Evolutionary conservation across 208 protist genomes (phyloP).

Genomic region (Vickermania spadyakhi): DNA sequence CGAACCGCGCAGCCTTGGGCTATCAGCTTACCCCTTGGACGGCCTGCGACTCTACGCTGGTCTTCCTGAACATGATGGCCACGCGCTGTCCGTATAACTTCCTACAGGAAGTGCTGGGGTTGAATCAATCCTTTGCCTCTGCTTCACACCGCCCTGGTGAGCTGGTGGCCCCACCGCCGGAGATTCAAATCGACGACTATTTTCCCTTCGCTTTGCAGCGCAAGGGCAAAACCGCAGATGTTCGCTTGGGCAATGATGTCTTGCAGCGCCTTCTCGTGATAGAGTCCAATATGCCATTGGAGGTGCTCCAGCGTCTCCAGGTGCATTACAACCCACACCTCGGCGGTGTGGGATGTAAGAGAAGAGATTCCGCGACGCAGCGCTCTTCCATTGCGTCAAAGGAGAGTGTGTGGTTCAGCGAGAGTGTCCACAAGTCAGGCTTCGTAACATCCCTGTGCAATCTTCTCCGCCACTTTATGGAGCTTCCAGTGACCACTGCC

Average conservation of each 20-base stretch:
- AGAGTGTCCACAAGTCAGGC: slow-evolving; percentile 23
- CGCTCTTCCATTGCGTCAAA: not conserved
- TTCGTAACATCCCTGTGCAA: slow-evolving; percentile 30
- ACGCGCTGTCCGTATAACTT: slow-evolving; percentile 38
- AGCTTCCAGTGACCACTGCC: slow-evolving; percentile 28
- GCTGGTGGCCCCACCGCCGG: too few species aligned
- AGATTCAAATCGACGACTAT: too few species aligned
- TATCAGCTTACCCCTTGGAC: slow-evolving; percentile 29
- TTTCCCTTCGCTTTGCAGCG: too few species aligned
- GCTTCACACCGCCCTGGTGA: too few species aligned
- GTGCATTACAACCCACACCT: slow-evolving; percentile 5
- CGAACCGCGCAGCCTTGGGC: slow-evolving; percentile 15
- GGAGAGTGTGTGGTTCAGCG: slow-evolving; percentile 45
- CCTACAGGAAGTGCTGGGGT: slow-evolving; percentile 21
- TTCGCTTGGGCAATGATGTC: slow-evolving; percentile 28
- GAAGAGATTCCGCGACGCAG: not conserved
- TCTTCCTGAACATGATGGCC: slow-evolving; percentile 31
- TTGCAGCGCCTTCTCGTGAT: slow-evolving; percentile 41
- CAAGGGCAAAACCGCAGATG: too few species aligned
- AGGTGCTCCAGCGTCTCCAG: slow-evolving; percentile 14
- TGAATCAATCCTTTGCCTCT: too few species aligned
- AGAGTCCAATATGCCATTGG: slow-evolving; percentile 32
- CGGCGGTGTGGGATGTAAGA: slow-evolving; percentile 10
- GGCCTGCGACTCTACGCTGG: slow-evolving; percentile 40
- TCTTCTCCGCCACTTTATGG: slow-evolving; percentile 24